Conservation (phyloP, 768 basidiomycete genomes). For the Sarcomyxa edulis region DNA sequence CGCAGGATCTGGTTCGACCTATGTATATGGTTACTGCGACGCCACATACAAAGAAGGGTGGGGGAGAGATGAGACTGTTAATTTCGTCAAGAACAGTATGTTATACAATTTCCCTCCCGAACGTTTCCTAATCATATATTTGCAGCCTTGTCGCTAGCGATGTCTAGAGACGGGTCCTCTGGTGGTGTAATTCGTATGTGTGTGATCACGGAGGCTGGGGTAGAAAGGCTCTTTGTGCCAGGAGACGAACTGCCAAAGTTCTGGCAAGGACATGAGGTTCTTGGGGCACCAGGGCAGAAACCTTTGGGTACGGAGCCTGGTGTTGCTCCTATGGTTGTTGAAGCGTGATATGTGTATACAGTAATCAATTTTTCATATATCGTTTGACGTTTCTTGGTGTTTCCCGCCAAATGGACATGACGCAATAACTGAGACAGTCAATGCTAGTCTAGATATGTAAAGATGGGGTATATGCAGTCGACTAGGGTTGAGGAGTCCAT, state of each 20-base stretch:
- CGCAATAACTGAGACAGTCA: no score
- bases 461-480: not conserved
- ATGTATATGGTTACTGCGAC: conserved; percentile 98
- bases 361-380: conserved; percentile 8
- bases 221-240: conserved; percentile 89
- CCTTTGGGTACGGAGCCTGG: conserved; percentile 24
- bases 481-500: not conserved
- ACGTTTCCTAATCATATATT: conserved; percentile 3
- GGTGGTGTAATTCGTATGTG: conserved; percentile 98
- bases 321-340: conserved; percentile 43
- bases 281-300: conserved; percentile 35
- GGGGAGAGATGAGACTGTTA: conserved; percentile 83
- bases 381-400: not conserved
- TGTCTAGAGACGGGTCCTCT: conserved; percentile 97
- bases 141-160: conserved; percentile 86
- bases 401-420: no score
- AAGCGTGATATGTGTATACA: conserved; percentile 25
- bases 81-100: conserved; percentile 96
- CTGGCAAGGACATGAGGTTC: conserved; percentile 81
- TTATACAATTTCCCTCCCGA: conserved; percentile 11
- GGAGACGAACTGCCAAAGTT: conserved; percentile 86
- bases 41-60: conserved; percentile 95
- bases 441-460: not conserved
- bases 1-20: conserved; percentile 92
- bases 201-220: conserved; percentile 89